A percentile compares a stretch with the other conserved stretches of the same genome.
These are phyloP conservation scores for Capsella bursapastoris DNA, from an alignment of 345 rosid genomes.

Conservation along the genomic window DNA sequence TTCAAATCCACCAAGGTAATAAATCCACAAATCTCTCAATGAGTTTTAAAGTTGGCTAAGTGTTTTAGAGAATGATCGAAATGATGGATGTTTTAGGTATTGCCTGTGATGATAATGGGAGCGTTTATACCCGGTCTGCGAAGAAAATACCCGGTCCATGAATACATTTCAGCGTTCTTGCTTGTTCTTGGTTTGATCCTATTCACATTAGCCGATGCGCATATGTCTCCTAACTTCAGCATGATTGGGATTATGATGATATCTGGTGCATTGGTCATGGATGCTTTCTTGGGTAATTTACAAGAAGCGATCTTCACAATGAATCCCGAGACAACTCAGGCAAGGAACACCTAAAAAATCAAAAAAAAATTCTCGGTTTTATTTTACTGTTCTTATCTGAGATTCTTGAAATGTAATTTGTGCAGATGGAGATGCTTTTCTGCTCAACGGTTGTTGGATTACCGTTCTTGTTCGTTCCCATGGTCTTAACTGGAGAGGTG, in stretches of 20 bases:
- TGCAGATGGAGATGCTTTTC: constrained; percentile 94
- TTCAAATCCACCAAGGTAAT: constrained; percentile 96
- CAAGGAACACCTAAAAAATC: neutral
- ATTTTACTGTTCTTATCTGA: neutral
- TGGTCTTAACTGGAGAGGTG: constrained; percentile 95
- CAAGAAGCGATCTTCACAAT: constrained; percentile 94
- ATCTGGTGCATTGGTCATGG: constrained; percentile 85
- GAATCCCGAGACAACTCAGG: constrained; percentile 97
- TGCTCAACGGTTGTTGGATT: constrained; percentile 93
- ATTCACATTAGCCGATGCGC: constrained; percentile 95
- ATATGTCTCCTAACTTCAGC: constrained; percentile 90
- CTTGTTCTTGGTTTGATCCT: constrained; percentile 84
- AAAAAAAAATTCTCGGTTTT: neutral
- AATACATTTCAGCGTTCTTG: constrained; percentile 81
- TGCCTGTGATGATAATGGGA: constrained; percentile 98
- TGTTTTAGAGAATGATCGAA: neutral
- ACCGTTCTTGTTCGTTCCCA: constrained; percentile 89
- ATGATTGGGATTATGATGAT: constrained; percentile 85
- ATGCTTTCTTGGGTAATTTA: constrained; percentile 87
- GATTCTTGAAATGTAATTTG: constrained; percentile 16
- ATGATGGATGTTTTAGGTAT: constrained; percentile 51
- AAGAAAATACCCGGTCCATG: constrained; percentile 81
- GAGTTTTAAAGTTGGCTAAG: constrained; percentile 7
- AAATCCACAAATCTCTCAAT: neutral
- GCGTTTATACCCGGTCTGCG: constrained; percentile 93